Evolutionary conservation across 2,329 filamentous ascomycete genomes (phyloP), one percentile per base, ranked within the genome.

Genomic region (Monosporascus sp.): DNA sequence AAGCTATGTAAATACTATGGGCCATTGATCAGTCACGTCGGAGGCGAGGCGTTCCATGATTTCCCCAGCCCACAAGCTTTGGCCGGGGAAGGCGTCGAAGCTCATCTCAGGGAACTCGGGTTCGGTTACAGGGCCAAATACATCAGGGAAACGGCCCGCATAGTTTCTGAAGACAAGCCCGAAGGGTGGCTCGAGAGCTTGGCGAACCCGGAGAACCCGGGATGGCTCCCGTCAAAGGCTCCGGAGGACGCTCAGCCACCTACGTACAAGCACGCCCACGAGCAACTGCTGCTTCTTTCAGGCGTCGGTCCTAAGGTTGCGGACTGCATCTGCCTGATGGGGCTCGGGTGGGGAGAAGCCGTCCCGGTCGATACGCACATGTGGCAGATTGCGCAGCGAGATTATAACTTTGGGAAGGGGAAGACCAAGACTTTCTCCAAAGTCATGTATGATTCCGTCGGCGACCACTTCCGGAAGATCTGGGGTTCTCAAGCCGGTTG

Each of bases 321-420:
- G 6, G 95, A 99, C 68, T 99, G 95, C 66, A 92, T 97, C 7
- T 96, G 89, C 66, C 75, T 99, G 20, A 97, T 99, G 88, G 95
- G 95, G 0, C 74, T 99, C 15, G 93, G 92, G 28, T 99, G 95
- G 93, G 88, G 88, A 35, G 93, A 97, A 71, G 86, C 92, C 3
- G 92, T 99, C 1, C 94, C 94, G 0, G 89, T 99, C 35, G 94
- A 99, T 70, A 99, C 95, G 1, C 95, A 99, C 72, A 91, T 99
- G 14, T 97, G 92, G 93, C 92, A 97, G 74, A 97, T 99, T 65
- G 95, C 94, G 1, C 90, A 95, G 69, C 81, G 94, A 51, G 94
- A 99, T 70, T 99, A 99, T 73, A 91, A 87, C 55, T 96, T 99
- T 63, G 89, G 90, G 7, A 89, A 86, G 63, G 84, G 83, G 8